Evolutionary conservation across 2,329 filamentous ascomycete genomes (phyloP), one percentile per base, ranked within the genome.

Genomic region (Ophiosphaerella korrae): DNA sequence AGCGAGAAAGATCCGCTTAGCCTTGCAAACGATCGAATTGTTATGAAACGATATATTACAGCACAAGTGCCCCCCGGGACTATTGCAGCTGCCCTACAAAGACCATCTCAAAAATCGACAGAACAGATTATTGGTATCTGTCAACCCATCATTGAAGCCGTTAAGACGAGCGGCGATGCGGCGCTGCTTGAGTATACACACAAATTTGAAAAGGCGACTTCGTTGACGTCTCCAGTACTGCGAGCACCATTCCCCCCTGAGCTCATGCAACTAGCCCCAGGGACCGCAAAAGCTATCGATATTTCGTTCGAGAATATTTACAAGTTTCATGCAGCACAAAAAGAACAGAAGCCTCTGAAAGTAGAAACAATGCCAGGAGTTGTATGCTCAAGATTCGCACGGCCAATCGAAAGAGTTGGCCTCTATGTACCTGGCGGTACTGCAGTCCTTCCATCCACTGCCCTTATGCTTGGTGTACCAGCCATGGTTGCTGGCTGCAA

Each of bases 341-440:
- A 88, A 67, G 90, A 96, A 60, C 85, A 89, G 23, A 89, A 91
- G 73, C 82, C 90, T 2, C 80, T 99, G 6, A 77, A 86, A 49
- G 90, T 99, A 7, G 93, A 97, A 79, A 99, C 94, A 1, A 99
- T 99, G 94, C 94, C 94, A 0, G 94, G 94, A 29, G 92, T 99
- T 3, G 82, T 94, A 24, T 99, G 94, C 79, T 95, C 90, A 57
- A 90, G 94, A 52, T 97, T 99, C 77, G 87, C 87, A 11, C 84
- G 94, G 16, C 88, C 94, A 0, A 97, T 99, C 58, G 94, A 97
- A 75, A 84, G 92, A 33, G 94, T 99, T n/a, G 94, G 94, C 57
- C 81, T 97, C 5, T 99, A 99, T 75, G 88, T 99, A 13, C 94
- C 94, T 6, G 94, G 94, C 50, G 94, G 94, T 55, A 99, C 94